These are phyloP conservation scores for Vitis hybrid DNA, from an alignment of 177 flowering plant genomes.

Conservation along the genomic window DNA sequence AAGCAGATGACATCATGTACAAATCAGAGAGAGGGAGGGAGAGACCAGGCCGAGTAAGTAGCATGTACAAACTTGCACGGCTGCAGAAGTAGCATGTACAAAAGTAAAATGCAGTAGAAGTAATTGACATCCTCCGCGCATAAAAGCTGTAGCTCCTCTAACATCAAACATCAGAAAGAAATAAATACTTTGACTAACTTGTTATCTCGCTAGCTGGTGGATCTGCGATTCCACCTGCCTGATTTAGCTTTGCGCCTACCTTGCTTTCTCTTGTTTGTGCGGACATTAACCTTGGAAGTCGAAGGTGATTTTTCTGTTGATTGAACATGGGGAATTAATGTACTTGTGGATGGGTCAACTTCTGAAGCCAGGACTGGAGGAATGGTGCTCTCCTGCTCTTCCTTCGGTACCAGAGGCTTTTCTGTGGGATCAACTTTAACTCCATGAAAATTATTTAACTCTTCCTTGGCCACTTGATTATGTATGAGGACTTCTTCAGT, in stretches of 20 bases:
- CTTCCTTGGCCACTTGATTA: slow-evolving; percentile 22
- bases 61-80: slow-evolving; percentile 1
- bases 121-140: not conserved
- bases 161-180: not conserved
- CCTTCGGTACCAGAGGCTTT: slow-evolving; percentile 5
- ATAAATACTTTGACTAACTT: not conserved
- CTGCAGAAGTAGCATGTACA: not conserved
- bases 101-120: not conserved
- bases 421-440: slow-evolving; percentile 5
- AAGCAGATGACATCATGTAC: slow-evolving; percentile 1
- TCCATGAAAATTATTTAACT: slow-evolving; percentile 15
- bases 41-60: too few species aligned
- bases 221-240: slow-evolving; percentile 10
- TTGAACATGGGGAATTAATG: not conserved
- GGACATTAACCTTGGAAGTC: slow-evolving; percentile 7
- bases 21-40: not conserved
- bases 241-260: slow-evolving; percentile 21
- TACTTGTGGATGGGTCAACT: not conserved
- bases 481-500: slow-evolving; percentile 12
- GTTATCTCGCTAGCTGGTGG: slow-evolving; percentile 1
- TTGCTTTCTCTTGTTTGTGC: slow-evolving; percentile 24
- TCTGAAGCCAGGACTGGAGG: slow-evolving; percentile 6
- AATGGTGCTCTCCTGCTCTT: slow-evolving; percentile 4
- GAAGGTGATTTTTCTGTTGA: slow-evolving; percentile 8
- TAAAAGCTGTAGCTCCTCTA: not conserved